Conservation (phyloP, 148 eudicot species). For the Rhododendron simsii region DNA sequence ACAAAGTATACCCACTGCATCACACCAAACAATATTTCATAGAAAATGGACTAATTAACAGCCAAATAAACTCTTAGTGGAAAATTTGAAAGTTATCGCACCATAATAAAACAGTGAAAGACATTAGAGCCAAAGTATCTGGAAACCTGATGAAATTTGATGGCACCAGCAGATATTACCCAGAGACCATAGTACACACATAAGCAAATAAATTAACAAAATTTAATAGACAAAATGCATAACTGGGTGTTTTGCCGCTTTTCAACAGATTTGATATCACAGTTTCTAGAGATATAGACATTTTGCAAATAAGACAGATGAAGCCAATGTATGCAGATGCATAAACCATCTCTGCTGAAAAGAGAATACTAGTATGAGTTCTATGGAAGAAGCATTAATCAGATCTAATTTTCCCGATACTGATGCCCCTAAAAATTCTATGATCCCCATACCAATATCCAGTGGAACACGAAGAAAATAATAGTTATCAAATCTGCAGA, state of each 20-base stretch:
- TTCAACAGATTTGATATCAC: background rate
- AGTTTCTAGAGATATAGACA: background rate
- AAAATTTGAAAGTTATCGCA: background rate
- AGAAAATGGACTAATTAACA: background rate
- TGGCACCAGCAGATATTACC: background rate
- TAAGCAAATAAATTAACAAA: background rate
- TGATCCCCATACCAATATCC: background rate
- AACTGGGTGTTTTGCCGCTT: background rate
- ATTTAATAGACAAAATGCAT: background rate
- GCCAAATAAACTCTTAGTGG: background rate
- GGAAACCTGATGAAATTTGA: background rate
- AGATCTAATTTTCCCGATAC: background rate
- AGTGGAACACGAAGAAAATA: no score
- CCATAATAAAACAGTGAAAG: background rate
- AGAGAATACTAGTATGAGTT: background rate
- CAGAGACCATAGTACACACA: background rate
- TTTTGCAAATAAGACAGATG: background rate
- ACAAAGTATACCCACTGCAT: slow-evolving; percentile 66
- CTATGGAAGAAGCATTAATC: background rate
- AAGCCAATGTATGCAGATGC: background rate
- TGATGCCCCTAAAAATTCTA: background rate
- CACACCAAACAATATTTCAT: background rate
- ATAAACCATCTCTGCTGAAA: background rate
- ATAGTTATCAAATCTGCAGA: background rate
- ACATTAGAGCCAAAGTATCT: background rate